Conservation (phyloP, 805 yeast species). For the Myxozyma neotropica region DNA sequence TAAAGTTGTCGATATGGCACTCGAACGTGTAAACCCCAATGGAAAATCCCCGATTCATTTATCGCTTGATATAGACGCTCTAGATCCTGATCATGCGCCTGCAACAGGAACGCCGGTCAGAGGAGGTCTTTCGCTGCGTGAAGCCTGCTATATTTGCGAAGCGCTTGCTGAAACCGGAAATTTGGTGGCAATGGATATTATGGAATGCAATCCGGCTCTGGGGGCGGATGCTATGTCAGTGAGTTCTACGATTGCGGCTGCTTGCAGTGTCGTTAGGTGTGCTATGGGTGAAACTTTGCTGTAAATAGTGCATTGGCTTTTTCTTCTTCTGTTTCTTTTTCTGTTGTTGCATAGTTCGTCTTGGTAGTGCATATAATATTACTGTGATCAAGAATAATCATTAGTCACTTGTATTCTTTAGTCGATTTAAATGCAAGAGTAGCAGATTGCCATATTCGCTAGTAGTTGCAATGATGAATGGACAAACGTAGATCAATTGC, state of each 20-base stretch:
- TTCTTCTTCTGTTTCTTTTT: too few species aligned
- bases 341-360: neutral
- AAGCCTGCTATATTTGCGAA: constrained; percentile 89
- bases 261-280: constrained; percentile 88
- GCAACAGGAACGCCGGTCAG: constrained; percentile 98
- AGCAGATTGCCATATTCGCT: too few species aligned
- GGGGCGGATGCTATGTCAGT: constrained; percentile 77
- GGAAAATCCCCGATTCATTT: constrained; percentile 78
- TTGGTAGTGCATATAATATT: neutral
- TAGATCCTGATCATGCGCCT: constrained; percentile 91
- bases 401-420: too few species aligned
- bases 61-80: constrained; percentile 94
- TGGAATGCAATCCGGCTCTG: constrained; percentile 88
- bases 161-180: constrained; percentile 90
- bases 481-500: neutral
- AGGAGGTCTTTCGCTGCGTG: constrained; percentile 93
- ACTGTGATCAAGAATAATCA: too few species aligned
- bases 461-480: too few species aligned
- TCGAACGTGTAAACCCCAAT: constrained; percentile 73
- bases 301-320: constrained; percentile 39
- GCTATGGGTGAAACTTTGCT: constrained; percentile 90
- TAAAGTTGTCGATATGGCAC: constrained; percentile 88
- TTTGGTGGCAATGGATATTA: constrained; percentile 84
- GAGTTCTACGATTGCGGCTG: constrained; percentile 83
- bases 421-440: too few species aligned